Evolutionary conservation across 106 monocot genomes (phyloP), one percentile per base, ranked within the genome.

Genomic region (Amphibolis antarctica): DNA sequence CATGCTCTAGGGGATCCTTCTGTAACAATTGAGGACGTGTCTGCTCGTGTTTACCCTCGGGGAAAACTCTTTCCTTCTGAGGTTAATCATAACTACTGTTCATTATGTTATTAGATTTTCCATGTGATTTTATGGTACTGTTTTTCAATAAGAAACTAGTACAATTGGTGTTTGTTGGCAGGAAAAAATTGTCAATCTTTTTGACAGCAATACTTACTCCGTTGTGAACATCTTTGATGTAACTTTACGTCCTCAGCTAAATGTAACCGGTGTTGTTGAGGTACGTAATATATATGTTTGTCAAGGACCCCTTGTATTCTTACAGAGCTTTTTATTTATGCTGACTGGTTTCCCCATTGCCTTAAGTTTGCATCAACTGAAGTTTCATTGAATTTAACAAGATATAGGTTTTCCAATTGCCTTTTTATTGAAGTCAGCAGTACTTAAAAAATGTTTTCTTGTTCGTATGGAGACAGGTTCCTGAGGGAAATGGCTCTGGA

Each of bases 401-500:
- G 13, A 27, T 24, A 11, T 28, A 56, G 56, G 5, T 14, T 27
- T 24, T 25, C 56, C 26, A 26, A 56, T 56, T 56, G 23, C 56
- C 12, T 55, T 24, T 23, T 9, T 9, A 27, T 5, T 17, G 4
- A 56, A 56, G 1, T 25, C 21, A 9, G 10, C n/a, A 49, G 7
- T 36, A n/a, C n/a, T n/a, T n/a, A n/a, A 36, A 19, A 3, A 49
- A 3, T 4, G 0, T 49, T 49, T 49, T 15, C 49, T 49, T 63
- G 63, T 65, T 20, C 13, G 48, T 36, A 36, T 28, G 14, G 29
- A 0, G n/a, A 31, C 30, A 89, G 93, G 68, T 94, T 66, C 93
- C 93, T 60, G 93, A 94, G 83, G 93, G 88, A 77, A 94, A 94
- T 83, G 88, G 93, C 63, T 94, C 93, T 69, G 93, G 89, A 57